phyloP scores from a whole-genome alignment of 768 basidiomycete genomes.

The Mycena albidolilacea region DNA sequence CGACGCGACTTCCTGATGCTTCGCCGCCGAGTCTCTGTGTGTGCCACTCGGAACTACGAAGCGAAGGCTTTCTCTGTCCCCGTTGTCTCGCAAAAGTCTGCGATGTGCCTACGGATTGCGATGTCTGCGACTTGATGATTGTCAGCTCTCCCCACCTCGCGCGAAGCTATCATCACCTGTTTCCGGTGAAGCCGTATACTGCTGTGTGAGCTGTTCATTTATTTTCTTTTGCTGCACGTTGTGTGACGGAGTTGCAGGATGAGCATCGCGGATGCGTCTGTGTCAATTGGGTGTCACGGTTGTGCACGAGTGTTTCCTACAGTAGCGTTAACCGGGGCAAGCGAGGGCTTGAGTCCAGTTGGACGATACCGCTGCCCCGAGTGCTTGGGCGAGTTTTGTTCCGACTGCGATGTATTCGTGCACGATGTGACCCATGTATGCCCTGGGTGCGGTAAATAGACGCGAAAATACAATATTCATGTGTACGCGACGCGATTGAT shows the following conservation, averaged over 20 bases:
- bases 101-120: constrained; percentile 98
- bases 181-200: constrained; percentile 91
- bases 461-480: background rate
- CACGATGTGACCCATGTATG: constrained; percentile 97
- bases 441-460: constrained; percentile 77
- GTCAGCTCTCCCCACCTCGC: constrained; percentile 98
- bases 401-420: constrained; percentile 96
- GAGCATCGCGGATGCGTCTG: constrained; percentile 54
- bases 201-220: constrained; percentile 74
- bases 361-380: constrained; percentile 93
- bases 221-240: constrained; percentile 10
- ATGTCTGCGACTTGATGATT: constrained; percentile 97
- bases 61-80: constrained; percentile 95
- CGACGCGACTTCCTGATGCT: constrained; percentile 88
- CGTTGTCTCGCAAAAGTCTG: constrained; percentile 94
- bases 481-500: background rate
- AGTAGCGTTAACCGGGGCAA: constrained; percentile 52
- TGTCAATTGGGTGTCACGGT: constrained; percentile 74
- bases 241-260: constrained; percentile 48
- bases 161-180: constrained; percentile 94
- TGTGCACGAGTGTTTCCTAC: constrained; percentile 83
- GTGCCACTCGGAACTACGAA: constrained; percentile 94
- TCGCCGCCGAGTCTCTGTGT: constrained; percentile 90
- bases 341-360: constrained; percentile 84
- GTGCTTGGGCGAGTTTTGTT: constrained; percentile 90